These are phyloP conservation scores for Glarea lozoyensis DNA, from an alignment of 495 filamentous ascomycete species.

Conservation along the genomic window DNA sequence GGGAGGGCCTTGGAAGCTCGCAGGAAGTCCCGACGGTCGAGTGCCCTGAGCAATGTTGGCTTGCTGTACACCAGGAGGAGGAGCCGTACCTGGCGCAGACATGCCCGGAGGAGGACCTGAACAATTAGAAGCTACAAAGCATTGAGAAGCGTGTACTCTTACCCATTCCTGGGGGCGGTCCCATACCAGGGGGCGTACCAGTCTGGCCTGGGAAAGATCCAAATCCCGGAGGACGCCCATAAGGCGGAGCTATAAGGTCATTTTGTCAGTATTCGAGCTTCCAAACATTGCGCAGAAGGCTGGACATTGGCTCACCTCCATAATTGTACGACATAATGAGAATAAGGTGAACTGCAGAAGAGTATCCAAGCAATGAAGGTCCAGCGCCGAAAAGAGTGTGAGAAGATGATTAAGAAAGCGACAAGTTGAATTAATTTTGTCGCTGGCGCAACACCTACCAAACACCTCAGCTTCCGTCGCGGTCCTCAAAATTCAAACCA, in stretches of 20 bases:
- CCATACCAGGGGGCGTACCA: slow-evolving; percentile 50
- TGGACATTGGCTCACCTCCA: slow-evolving; percentile 48
- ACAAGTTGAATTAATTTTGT: too few relatives aligned
- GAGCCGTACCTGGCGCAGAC: slow-evolving; percentile 69
- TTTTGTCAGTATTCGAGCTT: too few relatives aligned
- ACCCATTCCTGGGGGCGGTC: slow-evolving; percentile 83
- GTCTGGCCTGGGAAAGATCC: slow-evolving; percentile 58
- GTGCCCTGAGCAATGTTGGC: slow-evolving; percentile 57
- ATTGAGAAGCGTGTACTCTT: slow-evolving; percentile 26
- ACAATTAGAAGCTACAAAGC: slow-evolving; percentile 12
- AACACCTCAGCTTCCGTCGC: too few relatives aligned
- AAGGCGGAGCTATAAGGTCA: slow-evolving; percentile 35
- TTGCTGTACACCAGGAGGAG: slow-evolving; percentile 74
- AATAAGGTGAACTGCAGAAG: too few relatives aligned
- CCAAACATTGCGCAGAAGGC: neutral
- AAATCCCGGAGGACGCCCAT: slow-evolving; percentile 66
- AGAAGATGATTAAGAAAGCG: too few relatives aligned
- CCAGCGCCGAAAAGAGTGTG: too few relatives aligned
- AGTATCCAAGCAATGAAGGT: too few relatives aligned
- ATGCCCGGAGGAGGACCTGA: slow-evolving; percentile 58
- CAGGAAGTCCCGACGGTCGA: slow-evolving; percentile 69
- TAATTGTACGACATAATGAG: slow-evolving; percentile 66
- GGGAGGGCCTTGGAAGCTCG: slow-evolving; percentile 80
- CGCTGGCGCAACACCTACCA: too few relatives aligned
- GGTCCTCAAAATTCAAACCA: too few relatives aligned